Conservation (phyloP, 2,329 filamentous ascomycete genomes). For the Pseudonectria buxi region DNA sequence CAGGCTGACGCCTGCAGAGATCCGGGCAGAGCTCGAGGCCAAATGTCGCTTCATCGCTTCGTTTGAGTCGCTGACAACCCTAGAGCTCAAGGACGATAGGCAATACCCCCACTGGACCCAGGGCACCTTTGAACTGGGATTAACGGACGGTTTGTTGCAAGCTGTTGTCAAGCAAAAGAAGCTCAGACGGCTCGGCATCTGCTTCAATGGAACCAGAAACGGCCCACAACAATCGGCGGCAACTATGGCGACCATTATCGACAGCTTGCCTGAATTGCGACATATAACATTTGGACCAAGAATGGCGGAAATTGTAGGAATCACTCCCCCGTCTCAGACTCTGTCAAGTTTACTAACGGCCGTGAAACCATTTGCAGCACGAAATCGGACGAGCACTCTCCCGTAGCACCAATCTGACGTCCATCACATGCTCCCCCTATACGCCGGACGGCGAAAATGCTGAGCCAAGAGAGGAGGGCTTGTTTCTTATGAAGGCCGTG, state of each 20-base stretch:
- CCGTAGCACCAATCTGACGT: slow-evolving; percentile 1
- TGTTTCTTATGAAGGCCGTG: not conserved
- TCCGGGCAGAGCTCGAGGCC: not conserved
- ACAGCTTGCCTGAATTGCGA: slow-evolving; percentile 5
- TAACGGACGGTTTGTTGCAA: slow-evolving; percentile 5
- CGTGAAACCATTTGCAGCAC: slow-evolving; percentile 1
- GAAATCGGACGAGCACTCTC: slow-evolving; percentile 7
- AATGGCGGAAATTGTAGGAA: slow-evolving; percentile 5
- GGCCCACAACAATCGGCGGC: slow-evolving; percentile 6
- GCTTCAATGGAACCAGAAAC: not conserved
- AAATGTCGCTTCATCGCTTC: slow-evolving; percentile 8
- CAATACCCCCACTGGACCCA: no score
- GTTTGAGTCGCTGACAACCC: slow-evolving; percentile 9
- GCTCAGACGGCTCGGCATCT: slow-evolving; percentile 6
- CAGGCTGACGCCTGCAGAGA: not conserved
- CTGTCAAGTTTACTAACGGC: not conserved
- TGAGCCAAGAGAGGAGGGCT: not conserved
- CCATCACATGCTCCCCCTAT: slow-evolving; percentile 3
- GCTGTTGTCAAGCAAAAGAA: slow-evolving; percentile 13
- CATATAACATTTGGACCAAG: slow-evolving; percentile 8
- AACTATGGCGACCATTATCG: slow-evolving; percentile 6
- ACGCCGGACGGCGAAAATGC: no score
- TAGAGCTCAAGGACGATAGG: slow-evolving; percentile 3
- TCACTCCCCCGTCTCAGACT: not conserved
- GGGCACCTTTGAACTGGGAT: no score